Base-by-base conservation (phyloP, 164 flowering plant genomes). In the Warburgia ugandensis region DNA sequence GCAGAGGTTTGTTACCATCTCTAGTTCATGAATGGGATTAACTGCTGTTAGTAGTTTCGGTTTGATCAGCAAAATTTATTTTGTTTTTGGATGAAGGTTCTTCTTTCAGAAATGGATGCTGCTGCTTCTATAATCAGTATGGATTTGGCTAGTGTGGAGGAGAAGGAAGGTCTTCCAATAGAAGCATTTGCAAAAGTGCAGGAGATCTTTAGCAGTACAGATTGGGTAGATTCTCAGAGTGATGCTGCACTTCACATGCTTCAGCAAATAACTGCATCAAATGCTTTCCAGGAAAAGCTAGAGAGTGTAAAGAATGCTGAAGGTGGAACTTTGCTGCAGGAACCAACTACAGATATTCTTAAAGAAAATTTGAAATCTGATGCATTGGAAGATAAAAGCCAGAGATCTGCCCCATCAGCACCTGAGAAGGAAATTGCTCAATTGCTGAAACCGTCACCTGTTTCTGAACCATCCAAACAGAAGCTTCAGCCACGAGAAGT, bases 101-200 rank as follows among this genome's bases (percentile, higher is more conserved):
- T 91, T 57, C 83, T 91, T 53, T 83, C 94, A 19, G 97, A 91
- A 29, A 83, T 87, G 87, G 95, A 86, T 79, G 72, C 83, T 58
- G 68, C 75, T 46, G 42, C 65, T 53, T 74, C 81, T 49, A 40
- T 65, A 32, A 61, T 69, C 61, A 45, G 81, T 7, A 33, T 81
- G 54, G 83, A 82, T 56, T 53, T 73, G 58, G 71, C 79, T 32
- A 50, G 55, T 19, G 19, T 59, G 40, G 94, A 77, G 52, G 90
- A 81, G 68, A 82, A 80, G 67, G 90, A 76, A 53, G 98, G 96
- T 19, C 90, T 87, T 51, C 91, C 95, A 26, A 62, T 80, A 23
- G 98, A 91, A 71, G 95, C 95, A 55, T 91, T 85, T 70, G 73
- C 82, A 36, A 78, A 73, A 56, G 88, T 81, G 51, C 88, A 85